Evolutionary conservation across 495 filamentous ascomycete genomes (phyloP), one percentile per base, ranked within the genome.

Genomic region (Glutinoglossum americanum): DNA sequence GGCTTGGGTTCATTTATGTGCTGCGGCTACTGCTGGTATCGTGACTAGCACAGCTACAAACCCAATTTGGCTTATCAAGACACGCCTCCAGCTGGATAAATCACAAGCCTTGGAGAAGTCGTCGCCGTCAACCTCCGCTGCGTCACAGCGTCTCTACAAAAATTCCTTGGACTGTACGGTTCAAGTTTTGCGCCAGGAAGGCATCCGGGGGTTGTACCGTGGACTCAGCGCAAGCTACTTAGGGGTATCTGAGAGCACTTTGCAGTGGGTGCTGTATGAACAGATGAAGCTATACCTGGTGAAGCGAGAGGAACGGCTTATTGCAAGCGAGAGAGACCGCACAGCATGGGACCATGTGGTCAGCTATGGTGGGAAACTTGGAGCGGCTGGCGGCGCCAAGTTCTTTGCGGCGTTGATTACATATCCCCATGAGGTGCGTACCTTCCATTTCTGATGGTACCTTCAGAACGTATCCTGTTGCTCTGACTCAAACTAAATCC

Each of bases 21-120:
- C 85, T 4, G 88, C 83, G 11, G 79, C 81, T 26, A 70, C 74
- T 32, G 86, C 87, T 0, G 88, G 88, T 30, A 72, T 94, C 37
- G 79, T 80, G 21, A 94, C 88, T 0, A 81, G 82, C 21, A 92
- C 87, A 3, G 86, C 82, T 19, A 94, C 88, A 19, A 94, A 93
- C 68, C 88, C 88, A 1, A 93, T 94, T 59, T 94, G 88, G 88
- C 74, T 94, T 51, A 77, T 94, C 56, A 94, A 94, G 72, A 94
- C 88, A 26, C 76, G 88, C 45, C 62, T 94, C 58, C 88, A 94
- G 71, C 80, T 94, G 9, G 88, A 94, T 65, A 85, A 82, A 67
- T 80, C 79, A 51, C 73, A 75, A 9, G 76, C 72, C 60, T 30
- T 53, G 6, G 66, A 75, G 67, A 65, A 76, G 15, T 39, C 47